phyloP scores from a whole-genome alignment of 2,329 filamentous ascomycete genomes.

The Alternaria consortialis region DNA sequence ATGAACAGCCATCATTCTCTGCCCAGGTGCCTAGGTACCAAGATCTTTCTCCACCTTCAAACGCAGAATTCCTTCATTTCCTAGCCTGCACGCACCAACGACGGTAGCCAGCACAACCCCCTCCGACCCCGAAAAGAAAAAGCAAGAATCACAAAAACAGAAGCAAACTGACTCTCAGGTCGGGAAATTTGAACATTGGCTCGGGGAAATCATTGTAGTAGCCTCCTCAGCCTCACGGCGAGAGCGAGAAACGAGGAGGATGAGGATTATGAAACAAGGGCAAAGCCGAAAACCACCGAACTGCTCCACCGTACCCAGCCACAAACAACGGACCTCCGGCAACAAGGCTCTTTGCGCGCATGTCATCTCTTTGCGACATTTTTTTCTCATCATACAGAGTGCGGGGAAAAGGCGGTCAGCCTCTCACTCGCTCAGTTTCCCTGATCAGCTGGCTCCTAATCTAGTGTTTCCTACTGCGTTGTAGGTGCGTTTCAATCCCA shows the following conservation, averaged over 20 bases:
- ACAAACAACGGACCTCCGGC: not conserved
- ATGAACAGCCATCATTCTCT: not conserved
- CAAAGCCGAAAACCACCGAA: not conserved
- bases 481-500: not conserved
- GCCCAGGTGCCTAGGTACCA: not conserved
- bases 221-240: slow-evolving; percentile 3
- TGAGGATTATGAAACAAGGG: slow-evolving; percentile 1
- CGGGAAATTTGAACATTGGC: slow-evolving; percentile 1
- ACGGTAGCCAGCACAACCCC: not conserved
- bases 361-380: not conserved
- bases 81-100: not conserved
- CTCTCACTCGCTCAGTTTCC: not conserved
- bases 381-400: not conserved
- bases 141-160: not conserved
- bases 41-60: not conserved
- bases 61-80: slow-evolving; percentile 3
- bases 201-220: not conserved
- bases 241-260: not conserved
- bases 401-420: slow-evolving; percentile 3
- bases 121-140: not conserved
- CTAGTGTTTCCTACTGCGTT: not conserved
- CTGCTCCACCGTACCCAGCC: slow-evolving; percentile 2
- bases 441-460: not conserved
- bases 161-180: not conserved
- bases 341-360: not conserved